phyloP scores from a whole-genome alignment of 345 rosid species.

The Salix purpurea region DNA sequence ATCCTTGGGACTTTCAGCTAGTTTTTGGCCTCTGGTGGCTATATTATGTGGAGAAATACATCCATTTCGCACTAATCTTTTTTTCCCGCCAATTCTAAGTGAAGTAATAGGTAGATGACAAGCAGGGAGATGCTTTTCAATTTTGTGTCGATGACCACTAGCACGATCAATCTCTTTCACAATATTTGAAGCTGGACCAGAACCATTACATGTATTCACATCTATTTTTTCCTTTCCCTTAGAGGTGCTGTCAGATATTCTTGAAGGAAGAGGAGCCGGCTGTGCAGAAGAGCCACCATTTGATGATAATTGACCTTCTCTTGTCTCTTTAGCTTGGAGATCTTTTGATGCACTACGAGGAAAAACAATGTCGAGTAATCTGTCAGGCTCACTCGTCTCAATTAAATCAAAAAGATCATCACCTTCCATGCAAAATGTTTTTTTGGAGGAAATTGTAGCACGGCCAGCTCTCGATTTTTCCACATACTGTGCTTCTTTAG shows the following conservation, averaged over 20 bases:
- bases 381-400: conserved; percentile 18
- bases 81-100: conserved; percentile 46
- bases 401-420: conserved; percentile 26
- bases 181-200: conserved; percentile 30
- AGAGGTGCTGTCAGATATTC: conserved; percentile 21
- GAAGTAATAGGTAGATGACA: conserved; percentile 22
- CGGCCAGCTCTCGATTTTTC: conserved; percentile 43
- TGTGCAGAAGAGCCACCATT: conserved; percentile 23
- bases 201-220: conserved; percentile 22
- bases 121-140: conserved; percentile 20
- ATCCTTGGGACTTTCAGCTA: conserved; percentile 24
- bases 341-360: conserved; percentile 24
- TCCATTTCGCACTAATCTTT: conserved; percentile 79
- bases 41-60: conserved; percentile 75
- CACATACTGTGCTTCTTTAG: conserved; percentile 19
- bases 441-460: conserved; percentile 20
- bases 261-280: conserved; percentile 24
- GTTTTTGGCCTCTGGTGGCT: conserved; percentile 45
- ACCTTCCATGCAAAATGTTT: conserved; percentile 20
- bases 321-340: conserved; percentile 21
- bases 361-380: conserved; percentile 25
- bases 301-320: conserved; percentile 20
- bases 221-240: conserved; percentile 74
- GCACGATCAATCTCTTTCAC: conserved; percentile 40
- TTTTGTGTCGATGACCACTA: conserved; percentile 25